phyloP scores from a whole-genome alignment of 768 basidiomycete species.

The Clavulina sp. region DNA sequence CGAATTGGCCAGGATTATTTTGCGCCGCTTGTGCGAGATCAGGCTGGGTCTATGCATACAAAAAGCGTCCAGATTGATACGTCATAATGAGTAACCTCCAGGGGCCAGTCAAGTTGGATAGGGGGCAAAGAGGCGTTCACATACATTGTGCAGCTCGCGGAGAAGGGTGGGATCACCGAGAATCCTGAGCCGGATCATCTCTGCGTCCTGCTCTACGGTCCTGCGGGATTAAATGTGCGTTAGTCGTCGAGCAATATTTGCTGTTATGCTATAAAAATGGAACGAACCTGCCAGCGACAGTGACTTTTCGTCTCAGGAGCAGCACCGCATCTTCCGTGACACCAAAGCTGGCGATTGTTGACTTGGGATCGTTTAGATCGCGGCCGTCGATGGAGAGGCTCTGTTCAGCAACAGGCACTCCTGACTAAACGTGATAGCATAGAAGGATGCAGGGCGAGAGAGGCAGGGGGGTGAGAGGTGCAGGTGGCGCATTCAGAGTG shows the following conservation, averaged over 20 bases:
- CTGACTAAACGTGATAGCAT: conserved; percentile 33
- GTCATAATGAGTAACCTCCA: not conserved
- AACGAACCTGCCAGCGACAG: conserved; percentile 26
- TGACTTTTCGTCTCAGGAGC: conserved; percentile 44
- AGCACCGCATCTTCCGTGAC: conserved; percentile 50
- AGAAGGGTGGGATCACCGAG: conserved; percentile 72
- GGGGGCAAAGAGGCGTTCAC: conserved; percentile 12
- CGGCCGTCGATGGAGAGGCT: conserved; percentile 48
- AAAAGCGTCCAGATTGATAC: too few species aligned
- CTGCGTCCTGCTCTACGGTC: conserved; percentile 58
- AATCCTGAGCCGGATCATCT: conserved; percentile 79
- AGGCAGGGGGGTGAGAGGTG: not conserved
- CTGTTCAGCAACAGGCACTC: conserved; percentile 55
- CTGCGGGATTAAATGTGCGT: conserved; percentile 21
- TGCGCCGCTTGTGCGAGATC: conserved; percentile 61
- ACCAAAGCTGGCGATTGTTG: conserved; percentile 50
- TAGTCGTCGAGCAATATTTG: conserved; percentile 1
- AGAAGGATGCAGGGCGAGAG: not conserved
- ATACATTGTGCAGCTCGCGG: conserved; percentile 49
- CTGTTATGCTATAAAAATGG: not conserved
- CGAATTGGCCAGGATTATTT: conserved; percentile 54
- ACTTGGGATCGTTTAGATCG: conserved; percentile 46
- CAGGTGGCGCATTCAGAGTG: not conserved
- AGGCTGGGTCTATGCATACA: conserved; percentile 53
- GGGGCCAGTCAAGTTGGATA: not conserved